Evolutionary conservation across 2,329 filamentous ascomycete species (phyloP), one percentile per base, ranked within the genome.

Genomic region (Zalaria obscura): DNA sequence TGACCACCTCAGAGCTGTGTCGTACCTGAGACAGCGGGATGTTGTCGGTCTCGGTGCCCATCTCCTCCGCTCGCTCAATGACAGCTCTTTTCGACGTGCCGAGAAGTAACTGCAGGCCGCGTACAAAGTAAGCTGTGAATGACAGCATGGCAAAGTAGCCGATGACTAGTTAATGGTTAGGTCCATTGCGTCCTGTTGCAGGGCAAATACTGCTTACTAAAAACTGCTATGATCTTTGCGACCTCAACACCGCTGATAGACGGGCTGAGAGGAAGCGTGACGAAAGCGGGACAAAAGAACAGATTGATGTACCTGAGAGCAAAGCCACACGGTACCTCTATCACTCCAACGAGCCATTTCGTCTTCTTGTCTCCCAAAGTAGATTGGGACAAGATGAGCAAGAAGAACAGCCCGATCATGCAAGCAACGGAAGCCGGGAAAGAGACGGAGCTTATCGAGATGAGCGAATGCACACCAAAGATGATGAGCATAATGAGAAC

Each of bases 381-480:
- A 3, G 55, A 41, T 51, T 76, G 70, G 5, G 59, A 65, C 0
- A 65, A 41, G 5, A 76, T 60, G 7, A 78, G 56, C 0, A 52
- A 60, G 18, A 70, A 48, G 49, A 77, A 76, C 2, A 78, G 56
- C 5, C 75, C 46, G 35, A 78, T 57, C 48, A 78, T 63, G 35
- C 70, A 73, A 3, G 74, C 72, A 3, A 78, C 74, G 2, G 73
- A 76, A 2, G 75, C 69, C 1, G 74, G 74, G 45, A 79, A 79
- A 0, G 70, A 64, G 5, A 76, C 64, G 25, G 62, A 61, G 41
- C 67, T 64, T 5, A 70, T 53, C 8, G 59, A 58, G 44, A 67
- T 65, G 1, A 65, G 53, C 36, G 54, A 53, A 50, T 64, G 54
- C 29, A 67, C 50, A 5, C 63, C 64, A 49, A 62, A 65, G 47